Evolutionary conservation across 768 basidiomycete genomes (phyloP).

Genomic region (Russula sp.): DNA sequence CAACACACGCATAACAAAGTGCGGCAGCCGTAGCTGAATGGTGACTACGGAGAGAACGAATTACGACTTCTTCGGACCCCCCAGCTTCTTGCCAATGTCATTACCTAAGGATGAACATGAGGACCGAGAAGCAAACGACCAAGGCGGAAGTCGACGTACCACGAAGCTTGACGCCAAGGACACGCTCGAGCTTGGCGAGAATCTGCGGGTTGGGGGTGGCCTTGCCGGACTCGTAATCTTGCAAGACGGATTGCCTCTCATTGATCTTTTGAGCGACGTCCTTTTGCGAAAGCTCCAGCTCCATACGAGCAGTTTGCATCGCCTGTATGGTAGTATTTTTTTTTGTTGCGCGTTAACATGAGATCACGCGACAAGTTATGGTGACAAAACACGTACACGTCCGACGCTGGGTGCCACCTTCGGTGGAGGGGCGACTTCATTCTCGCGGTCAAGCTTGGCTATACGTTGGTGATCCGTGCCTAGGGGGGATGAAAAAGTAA

Average conservation of each 20-base stretch:
- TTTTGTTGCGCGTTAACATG: neutral
- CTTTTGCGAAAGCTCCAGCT: conserved; percentile 80
- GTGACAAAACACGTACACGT: conserved; percentile 43
- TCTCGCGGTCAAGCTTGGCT: conserved; percentile 90
- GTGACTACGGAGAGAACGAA: conserved; percentile 36
- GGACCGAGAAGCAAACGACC: neutral
- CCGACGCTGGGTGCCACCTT: conserved; percentile 72
- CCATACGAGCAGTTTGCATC: conserved; percentile 74
- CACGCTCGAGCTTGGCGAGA: conserved; percentile 82
- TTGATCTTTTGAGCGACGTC: conserved; percentile 91
- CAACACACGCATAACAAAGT: conserved; percentile 22
- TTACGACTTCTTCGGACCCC: conserved; percentile 68
- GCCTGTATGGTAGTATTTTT: conserved; percentile 42
- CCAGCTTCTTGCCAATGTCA: conserved; percentile 85
- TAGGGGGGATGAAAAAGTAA: conserved; percentile 28
- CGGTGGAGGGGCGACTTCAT: conserved; percentile 88
- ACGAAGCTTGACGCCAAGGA: conserved; percentile 81
- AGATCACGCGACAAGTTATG: neutral
- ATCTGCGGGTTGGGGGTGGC: conserved; percentile 85
- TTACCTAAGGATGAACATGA: conserved; percentile 40
- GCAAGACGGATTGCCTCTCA: conserved; percentile 82
- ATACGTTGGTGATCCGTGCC: conserved; percentile 92
- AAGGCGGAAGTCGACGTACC: conserved; percentile 41
- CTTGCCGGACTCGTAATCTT: conserved; percentile 85
- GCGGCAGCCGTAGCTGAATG: conserved; percentile 27